Percentiles rank a stretch among this genome's conserved stretches.
These are phyloP conservation scores for Penicillium frequentans DNA, from an alignment of 2,329 filamentous ascomycete genomes.

Conservation along the genomic window DNA sequence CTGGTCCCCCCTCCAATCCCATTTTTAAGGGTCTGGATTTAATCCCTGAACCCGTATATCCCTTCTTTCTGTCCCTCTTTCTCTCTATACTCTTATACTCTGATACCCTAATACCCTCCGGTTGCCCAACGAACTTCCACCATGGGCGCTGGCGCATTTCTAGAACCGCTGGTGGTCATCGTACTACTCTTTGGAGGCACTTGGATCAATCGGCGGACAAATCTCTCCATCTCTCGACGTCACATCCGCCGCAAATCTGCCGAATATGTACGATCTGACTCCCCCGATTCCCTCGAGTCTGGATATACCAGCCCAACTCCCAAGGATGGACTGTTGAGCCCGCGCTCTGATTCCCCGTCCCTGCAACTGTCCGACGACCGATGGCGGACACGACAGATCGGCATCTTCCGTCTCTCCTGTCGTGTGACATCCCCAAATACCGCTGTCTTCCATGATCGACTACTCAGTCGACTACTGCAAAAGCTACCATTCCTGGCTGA, in stretches of 20 bases:
- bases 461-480: constrained; percentile 63
- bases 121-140: not conserved
- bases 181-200: constrained; percentile 61
- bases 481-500: constrained; percentile 73
- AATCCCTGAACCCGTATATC: not conserved
- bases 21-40: no score
- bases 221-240: constrained; percentile 29
- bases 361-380: constrained; percentile 42
- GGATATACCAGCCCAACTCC: constrained; percentile 38
- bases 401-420: constrained; percentile 47
- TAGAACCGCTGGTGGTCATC: constrained; percentile 64
- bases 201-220: constrained; percentile 57
- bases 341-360: constrained; percentile 37
- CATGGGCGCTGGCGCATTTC: constrained; percentile 58
- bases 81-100: not conserved
- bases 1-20: no score
- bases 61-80: not conserved
- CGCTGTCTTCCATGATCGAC: constrained; percentile 57
- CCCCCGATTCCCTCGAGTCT: constrained; percentile 43
- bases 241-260: constrained; percentile 22
- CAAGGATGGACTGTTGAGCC: constrained; percentile 36
- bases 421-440: constrained; percentile 63
- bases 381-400: constrained; percentile 54
- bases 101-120: no score
- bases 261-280: constrained; percentile 24